Conservation (phyloP, 257 asterid species). For the Solanum gandarillasii region DNA sequence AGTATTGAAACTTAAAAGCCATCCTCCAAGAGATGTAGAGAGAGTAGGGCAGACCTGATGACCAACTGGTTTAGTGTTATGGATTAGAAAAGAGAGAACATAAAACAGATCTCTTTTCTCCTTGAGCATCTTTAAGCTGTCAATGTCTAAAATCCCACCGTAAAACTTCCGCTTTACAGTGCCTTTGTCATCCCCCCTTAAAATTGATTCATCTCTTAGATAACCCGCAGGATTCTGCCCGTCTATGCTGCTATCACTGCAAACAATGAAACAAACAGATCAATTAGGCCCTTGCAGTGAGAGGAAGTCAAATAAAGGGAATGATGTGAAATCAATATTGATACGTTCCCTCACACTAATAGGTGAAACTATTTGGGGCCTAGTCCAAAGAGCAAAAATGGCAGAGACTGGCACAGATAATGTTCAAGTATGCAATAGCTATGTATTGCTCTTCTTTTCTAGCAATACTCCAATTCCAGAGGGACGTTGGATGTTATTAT, state of each 20-base stretch:
- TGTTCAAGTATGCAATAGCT: background rate
- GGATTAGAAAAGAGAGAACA: slow-evolving; percentile 70
- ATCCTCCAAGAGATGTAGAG: background rate
- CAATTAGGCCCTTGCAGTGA: background rate
- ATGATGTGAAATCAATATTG: background rate
- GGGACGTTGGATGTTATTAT: background rate
- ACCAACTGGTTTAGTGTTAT: slow-evolving; percentile 93
- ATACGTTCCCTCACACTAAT: background rate
- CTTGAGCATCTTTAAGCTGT: slow-evolving; percentile 61
- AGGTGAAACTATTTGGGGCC: background rate
- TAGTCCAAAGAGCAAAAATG: background rate
- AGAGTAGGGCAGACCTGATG: slow-evolving; percentile 55
- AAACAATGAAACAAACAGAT: background rate
- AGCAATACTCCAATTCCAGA: background rate
- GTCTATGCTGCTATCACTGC: slow-evolving; percentile 24
- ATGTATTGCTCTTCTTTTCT: background rate
- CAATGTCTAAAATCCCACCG: slow-evolving; percentile 58
- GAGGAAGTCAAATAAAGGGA: background rate
- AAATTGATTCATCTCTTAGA: slow-evolving; percentile 30
- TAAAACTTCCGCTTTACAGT: slow-evolving; percentile 33
- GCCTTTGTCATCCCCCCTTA: slow-evolving; percentile 27
- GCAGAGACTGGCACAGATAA: background rate
- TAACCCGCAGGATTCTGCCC: slow-evolving; percentile 6
- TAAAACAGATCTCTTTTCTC: slow-evolving; percentile 76
- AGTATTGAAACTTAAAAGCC: background rate